Evolutionary conservation across 495 filamentous ascomycete genomes (phyloP), one percentile per base, ranked within the genome.

Genomic region (Hypoxylon subgilvum): DNA sequence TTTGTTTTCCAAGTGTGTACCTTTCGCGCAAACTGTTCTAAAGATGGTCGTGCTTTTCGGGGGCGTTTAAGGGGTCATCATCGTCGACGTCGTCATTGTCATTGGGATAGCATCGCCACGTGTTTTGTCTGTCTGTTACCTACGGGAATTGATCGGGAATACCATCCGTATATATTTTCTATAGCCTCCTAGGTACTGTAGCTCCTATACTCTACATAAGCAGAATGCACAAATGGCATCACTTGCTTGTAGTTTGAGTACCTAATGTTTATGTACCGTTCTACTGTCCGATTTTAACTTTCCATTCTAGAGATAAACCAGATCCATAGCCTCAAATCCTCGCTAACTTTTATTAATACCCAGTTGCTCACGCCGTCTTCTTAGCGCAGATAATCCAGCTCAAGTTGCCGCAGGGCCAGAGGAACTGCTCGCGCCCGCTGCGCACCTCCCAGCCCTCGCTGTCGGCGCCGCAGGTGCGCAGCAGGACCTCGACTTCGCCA

Each of bases 401-500:
- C 51, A 82, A 58, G 47, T 72, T 64, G 1, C 80, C 81, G 19
- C 70, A 73, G 1, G 78, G 80, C 72, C 71, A 80, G 43, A 82
- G 74, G 42, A 81, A 78, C 16, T 57, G 63, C 49, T 78, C 73
- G 0, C 68, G 62, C 1, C 85, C 85, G 60, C 77, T 82, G 42
- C 64, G 69, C 18, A 87, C 67, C 47, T 76, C 78, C 85, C 85
- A 87, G 1, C 68, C 72, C 35, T 71, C 57, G 19, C 69, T 74
- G 6, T 72, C 71, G 12, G 72, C 71, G 6, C 78, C 81, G 22
- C 78, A 79, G 14, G 74, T 71, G 32, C 79, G 70, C 53, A 89
- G 65, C 44, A 90, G 69, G 1, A 55, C 68, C 67, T 83, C 70
- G 16, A 89, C 77, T 72, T 91, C 88, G 18, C 81, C 78, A 13